These are phyloP conservation scores for Fusarium redolens DNA, from an alignment of 2,329 filamentous ascomycete species.

Conservation along the genomic window DNA sequence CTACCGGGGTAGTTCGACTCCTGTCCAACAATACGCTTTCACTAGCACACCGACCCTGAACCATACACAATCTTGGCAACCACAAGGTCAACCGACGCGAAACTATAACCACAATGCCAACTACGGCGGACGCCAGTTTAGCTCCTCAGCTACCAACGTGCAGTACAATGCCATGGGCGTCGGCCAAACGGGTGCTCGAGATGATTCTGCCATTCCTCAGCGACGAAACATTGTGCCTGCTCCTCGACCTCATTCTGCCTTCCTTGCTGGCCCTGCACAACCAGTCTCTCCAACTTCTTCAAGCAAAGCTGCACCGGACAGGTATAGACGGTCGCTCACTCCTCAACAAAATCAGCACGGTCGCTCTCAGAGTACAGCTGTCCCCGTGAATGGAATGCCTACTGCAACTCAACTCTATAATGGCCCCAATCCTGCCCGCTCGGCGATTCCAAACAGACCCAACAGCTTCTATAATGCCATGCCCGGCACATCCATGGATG, in stretches of 20 bases:
- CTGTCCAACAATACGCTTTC: constrained; percentile 82
- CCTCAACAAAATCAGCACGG: constrained; percentile 49
- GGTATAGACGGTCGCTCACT: constrained; percentile 75
- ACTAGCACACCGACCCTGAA: constrained; percentile 75
- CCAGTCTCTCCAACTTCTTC: constrained; percentile 58
- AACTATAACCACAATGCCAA: constrained; percentile 42
- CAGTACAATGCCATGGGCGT: constrained; percentile 53
- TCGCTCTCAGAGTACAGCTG: constrained; percentile 52
- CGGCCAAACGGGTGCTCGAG: constrained; percentile 58
- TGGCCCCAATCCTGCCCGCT: constrained; percentile 44
- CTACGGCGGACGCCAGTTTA: constrained; percentile 50
- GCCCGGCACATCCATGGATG: constrained; percentile 70
- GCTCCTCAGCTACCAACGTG: constrained; percentile 55
- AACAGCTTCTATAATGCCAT: constrained; percentile 63
- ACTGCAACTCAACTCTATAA: constrained; percentile 48
- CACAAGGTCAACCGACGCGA: constrained; percentile 43
- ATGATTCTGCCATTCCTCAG: constrained; percentile 62
- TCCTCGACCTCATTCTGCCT: constrained; percentile 58
- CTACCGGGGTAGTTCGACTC: constrained; percentile 67
- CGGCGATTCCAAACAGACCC: constrained; percentile 58
- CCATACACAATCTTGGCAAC: constrained; percentile 64
- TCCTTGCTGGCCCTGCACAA: constrained; percentile 55
- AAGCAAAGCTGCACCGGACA: constrained; percentile 72
- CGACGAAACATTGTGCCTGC: constrained; percentile 55
- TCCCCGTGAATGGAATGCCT: constrained; percentile 44